Base-by-base conservation (phyloP, 192 early-diverging fungal species). In the Fimicolochytrium jonesii region DNA sequence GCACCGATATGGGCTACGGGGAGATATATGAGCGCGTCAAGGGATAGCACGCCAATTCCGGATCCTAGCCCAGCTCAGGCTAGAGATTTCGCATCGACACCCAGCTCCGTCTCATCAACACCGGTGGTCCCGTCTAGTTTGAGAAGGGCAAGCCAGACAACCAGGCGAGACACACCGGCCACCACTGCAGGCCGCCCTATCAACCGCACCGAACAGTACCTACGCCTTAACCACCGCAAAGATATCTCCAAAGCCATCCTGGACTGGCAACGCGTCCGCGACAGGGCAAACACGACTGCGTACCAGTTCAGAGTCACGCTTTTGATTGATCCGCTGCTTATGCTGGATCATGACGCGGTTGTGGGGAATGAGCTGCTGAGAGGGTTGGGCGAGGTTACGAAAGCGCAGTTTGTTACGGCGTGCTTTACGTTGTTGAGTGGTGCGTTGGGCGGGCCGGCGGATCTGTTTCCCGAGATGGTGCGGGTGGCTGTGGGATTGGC, bases 181-280 rank as follows among this genome's bases (percentile, higher is more conserved):
- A n/a, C n/a, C n/a, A n/a, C n/a, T n/a, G n/a, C n/a, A n/a, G n/a
- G n/a, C n/a, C n/a, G n/a, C n/a, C n/a, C n/a, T n/a, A n/a, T n/a
- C n/a, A n/a, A n/a, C n/a, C n/a, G n/a, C n/a, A n/a, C n/a, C n/a
- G n/a, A n/a, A n/a, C n/a, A n/a, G n/a, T n/a, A n/a, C n/a, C n/a
- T n/a, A n/a, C n/a, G n/a, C n/a, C n/a, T n/a, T n/a, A n/a, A 59
- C 29, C 57, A 59, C 28, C 1, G 49, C 11, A 43, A 45, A 47
- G 57, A 59, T 47, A 47, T 59, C 17, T 17, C 15, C 43, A 49
- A 47, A 42, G 57, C 57, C 1, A 22, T 59, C 36, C 30, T 59
- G 2, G 42, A 59, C 4, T 28, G 43, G n/a, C 57, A 59, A 46
- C 54, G 34, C 34, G 17, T 20, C 5, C 33, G 35, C 18, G 57